A percentile compares a stretch with the other conserved stretches of the same genome.
Conservation (phyloP, 352 stramenopile genomes). For the Globisporangium echinulatum region DNA sequence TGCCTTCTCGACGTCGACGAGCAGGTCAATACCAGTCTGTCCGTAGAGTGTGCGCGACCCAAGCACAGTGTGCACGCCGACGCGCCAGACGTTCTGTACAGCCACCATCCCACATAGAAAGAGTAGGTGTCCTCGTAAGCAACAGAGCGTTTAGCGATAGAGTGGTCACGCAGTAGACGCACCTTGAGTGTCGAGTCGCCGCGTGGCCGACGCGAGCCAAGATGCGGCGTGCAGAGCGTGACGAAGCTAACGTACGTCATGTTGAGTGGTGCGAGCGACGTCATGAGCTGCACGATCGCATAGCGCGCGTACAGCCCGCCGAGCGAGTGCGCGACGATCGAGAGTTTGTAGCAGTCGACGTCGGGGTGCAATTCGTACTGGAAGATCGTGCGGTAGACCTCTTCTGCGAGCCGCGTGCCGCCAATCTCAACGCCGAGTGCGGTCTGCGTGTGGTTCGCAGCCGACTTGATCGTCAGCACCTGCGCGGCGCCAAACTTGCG, state of each 20-base stretch:
- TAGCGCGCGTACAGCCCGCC: conserved; percentile 72
- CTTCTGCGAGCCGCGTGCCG: conserved; percentile 51
- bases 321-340: conserved; percentile 67
- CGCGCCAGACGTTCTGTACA: conserved; percentile 55
- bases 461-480: conserved; percentile 65
- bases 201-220: conserved; percentile 62
- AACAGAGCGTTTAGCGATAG: not conserved
- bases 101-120: not conserved
- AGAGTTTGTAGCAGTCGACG: conserved; percentile 55
- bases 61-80: conserved; percentile 68
- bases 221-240: conserved; percentile 74
- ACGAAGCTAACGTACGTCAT: conserved; percentile 72
- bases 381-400: conserved; percentile 55
- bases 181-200: conserved; percentile 64
- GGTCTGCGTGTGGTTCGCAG: conserved; percentile 51
- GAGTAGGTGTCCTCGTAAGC: not conserved
- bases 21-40: conserved; percentile 65
- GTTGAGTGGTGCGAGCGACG: conserved; percentile 44
- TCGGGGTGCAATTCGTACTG: conserved; percentile 48
- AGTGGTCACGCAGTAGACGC: not conserved
- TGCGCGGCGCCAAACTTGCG: conserved; percentile 37
- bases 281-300: conserved; percentile 51
- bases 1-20: conserved; percentile 35
- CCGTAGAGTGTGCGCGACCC: conserved; percentile 60
- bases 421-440: conserved; percentile 62